Evolutionary conservation across 495 filamentous ascomycete species (phyloP).

Genomic region (Entonaema liquescens): DNA sequence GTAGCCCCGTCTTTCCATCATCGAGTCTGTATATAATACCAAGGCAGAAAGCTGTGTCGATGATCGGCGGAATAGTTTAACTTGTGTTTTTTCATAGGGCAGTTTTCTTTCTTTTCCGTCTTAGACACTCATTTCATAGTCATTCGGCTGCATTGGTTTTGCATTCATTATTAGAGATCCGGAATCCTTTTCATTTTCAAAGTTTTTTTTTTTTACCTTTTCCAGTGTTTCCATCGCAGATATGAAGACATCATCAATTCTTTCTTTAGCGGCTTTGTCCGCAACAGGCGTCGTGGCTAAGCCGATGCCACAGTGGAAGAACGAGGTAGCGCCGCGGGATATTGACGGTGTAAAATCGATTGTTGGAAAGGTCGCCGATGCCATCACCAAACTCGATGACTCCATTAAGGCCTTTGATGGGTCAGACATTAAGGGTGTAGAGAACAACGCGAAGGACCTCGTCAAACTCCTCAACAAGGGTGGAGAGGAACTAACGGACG

Average conservation of each 20-base stretch:
- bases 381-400: constrained; percentile 48
- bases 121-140: constrained; percentile 4
- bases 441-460: constrained; percentile 48
- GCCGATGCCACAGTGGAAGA: constrained; percentile 30
- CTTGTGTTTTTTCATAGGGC: constrained; percentile 6
- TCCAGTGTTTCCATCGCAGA: constrained; percentile 27
- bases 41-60: constrained; percentile 4
- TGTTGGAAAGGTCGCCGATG: constrained; percentile 44
- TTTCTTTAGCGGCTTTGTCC: constrained; percentile 46
- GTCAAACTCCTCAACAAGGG: constrained; percentile 48
- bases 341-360: constrained; percentile 45
- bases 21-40: constrained; percentile 26
- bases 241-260: constrained; percentile 55
- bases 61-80: constrained; percentile 1
- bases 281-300: constrained; percentile 23
- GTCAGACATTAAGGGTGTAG: constrained; percentile 43
- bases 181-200: constrained; percentile 8
- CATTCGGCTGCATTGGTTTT: constrained; percentile 1
- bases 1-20: neutral
- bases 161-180: constrained; percentile 32
- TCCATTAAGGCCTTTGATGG: constrained; percentile 49
- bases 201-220: neutral
- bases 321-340: constrained; percentile 46
- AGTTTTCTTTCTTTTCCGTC: constrained; percentile 12
- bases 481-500: constrained; percentile 39